Percentiles rank a stretch among this genome's conserved stretches.
phyloP scores from a whole-genome alignment of 2,329 filamentous ascomycete genomes.

The Neofusicoccum cordaticola region DNA sequence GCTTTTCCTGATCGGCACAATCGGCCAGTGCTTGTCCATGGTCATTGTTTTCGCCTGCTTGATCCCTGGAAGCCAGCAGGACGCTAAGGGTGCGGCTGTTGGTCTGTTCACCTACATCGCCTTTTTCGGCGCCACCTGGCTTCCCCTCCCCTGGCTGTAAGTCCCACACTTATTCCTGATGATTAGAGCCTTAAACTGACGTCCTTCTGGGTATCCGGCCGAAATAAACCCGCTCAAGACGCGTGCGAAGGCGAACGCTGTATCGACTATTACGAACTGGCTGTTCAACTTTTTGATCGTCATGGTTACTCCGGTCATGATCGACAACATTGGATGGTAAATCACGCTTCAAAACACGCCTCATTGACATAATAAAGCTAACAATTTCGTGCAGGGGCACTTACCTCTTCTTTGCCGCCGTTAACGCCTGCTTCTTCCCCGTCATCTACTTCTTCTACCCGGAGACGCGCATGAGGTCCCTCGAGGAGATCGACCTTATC shows the following conservation, averaged over 20 bases:
- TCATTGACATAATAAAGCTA: too few species aligned
- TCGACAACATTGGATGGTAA: conserved; percentile 33
- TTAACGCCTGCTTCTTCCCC: conserved; percentile 53
- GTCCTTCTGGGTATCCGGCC: too few species aligned
- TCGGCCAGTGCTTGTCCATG: conserved; percentile 57
- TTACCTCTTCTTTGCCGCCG: conserved; percentile 50
- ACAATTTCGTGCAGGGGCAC: conserved; percentile 25
- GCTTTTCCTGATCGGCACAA: conserved; percentile 42
- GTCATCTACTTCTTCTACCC: conserved; percentile 56
- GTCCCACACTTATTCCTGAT: too few species aligned
- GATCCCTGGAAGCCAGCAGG: conserved; percentile 33
- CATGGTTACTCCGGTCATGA: conserved; percentile 44
- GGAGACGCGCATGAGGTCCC: conserved; percentile 51
- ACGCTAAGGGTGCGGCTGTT: conserved; percentile 53
- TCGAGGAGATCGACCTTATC: conserved; percentile 54
- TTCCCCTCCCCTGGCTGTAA: conserved; percentile 59
- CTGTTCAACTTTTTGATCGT: conserved; percentile 50
- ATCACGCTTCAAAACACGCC: too few species aligned
- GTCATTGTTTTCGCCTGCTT: conserved; percentile 43
- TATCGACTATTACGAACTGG: conserved; percentile 56
- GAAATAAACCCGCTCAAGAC: conserved; percentile 56
- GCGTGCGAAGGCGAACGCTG: conserved; percentile 54
- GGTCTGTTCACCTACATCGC: conserved; percentile 68
- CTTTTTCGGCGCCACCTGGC: conserved; percentile 64
- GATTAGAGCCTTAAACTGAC: too few species aligned